Evolutionary conservation across 352 stramenopile genomes (phyloP), one percentile per base, ranked within the genome.

Genomic region (Globisporangium spinosum): DNA sequence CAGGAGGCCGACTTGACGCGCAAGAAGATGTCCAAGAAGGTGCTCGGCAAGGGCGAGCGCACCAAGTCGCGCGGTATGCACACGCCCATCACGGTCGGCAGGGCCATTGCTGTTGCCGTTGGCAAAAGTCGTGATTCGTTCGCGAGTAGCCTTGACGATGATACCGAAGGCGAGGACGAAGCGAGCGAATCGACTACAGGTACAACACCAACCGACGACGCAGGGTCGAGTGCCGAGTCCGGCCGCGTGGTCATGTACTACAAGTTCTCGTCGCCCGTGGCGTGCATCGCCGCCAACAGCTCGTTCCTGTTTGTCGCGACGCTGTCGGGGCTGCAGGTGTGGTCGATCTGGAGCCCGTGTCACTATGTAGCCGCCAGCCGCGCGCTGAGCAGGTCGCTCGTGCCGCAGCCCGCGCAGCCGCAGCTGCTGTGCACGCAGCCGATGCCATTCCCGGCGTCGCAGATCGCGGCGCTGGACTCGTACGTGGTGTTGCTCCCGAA

Each of bases 301-400:
- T 94, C 85, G 12, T 95, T 94, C 57, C 71, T 95, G 25, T 95
- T 95, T 68, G 87, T 86, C 2, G 84, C 80, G 25, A 90, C 87
- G 35, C 74, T 83, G 5, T 82, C 85, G 1, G 80, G 77, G 0
- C 61, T 95, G 15, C 85, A 95, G 69, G 80, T 95, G 0, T 95
- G 87, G 87, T 93, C 85, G 10, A 91, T 95, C 49, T 95, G 87
- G 87, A 95, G 85, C 64, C 87, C 87, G 34, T 95, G 87, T 66
- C 84, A 94, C 62, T 88, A 89, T 27, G 71, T 91, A 9, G 87
- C 87, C 32, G 83, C 85, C 9, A 90, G 82, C 65, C 77, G 85
- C 17, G 86, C 82, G 2, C 67, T 93, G 22, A 87, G 70, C 40
- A 76, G 71, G 43, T 74, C 77, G 1, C 76, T 91, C 3, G 73